Percentiles rank a stretch among this genome's conserved stretches.
Conservation (phyloP, 2,329 filamentous ascomycete species). For the Macrophomina pseudophaseolina region DNA sequence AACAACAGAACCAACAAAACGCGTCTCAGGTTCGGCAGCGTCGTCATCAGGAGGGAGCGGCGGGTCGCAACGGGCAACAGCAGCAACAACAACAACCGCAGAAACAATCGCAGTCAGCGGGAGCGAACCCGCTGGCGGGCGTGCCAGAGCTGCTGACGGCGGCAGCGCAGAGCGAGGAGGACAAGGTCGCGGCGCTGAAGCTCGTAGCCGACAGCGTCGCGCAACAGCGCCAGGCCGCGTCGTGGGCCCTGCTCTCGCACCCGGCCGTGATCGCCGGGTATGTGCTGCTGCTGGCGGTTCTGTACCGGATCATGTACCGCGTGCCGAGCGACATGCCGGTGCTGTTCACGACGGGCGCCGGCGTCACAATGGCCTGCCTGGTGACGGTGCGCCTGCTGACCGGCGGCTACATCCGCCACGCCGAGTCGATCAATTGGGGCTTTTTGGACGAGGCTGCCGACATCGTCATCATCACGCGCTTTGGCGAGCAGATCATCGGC, state of each 20-base stretch:
- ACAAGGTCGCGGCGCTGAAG: constrained; percentile 70
- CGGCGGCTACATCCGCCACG: constrained; percentile 65
- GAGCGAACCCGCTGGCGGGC: constrained; percentile 50
- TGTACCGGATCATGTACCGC: constrained; percentile 48
- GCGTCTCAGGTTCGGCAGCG: constrained; percentile 29
- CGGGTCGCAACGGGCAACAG: constrained; percentile 27
- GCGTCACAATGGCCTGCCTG: constrained; percentile 68
- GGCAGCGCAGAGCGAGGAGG: constrained; percentile 54
- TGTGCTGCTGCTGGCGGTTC: constrained; percentile 45
- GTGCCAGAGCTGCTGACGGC: constrained; percentile 70
- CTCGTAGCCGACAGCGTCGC: constrained; percentile 82
- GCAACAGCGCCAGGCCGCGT: constrained; percentile 76
- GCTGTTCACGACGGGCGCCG: constrained; percentile 63
- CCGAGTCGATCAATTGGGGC: constrained; percentile 65
- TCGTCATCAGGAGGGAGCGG: constrained; percentile 33
- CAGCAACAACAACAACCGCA: constrained; percentile 28
- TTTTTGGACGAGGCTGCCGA: constrained; percentile 61
- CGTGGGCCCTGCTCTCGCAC: constrained; percentile 58
- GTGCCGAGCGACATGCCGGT: constrained; percentile 58
- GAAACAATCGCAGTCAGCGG: constrained; percentile 27
- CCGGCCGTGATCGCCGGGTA: constrained; percentile 37
- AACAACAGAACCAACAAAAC: constrained; percentile 7
- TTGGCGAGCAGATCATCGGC: constrained; percentile 72
- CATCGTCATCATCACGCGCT: constrained; percentile 64
- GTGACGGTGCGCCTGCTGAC: constrained; percentile 65